These are phyloP conservation scores for Pyracantha coccinea DNA, from an alignment of 331 rosid genomes.

Conservation along the genomic window DNA sequence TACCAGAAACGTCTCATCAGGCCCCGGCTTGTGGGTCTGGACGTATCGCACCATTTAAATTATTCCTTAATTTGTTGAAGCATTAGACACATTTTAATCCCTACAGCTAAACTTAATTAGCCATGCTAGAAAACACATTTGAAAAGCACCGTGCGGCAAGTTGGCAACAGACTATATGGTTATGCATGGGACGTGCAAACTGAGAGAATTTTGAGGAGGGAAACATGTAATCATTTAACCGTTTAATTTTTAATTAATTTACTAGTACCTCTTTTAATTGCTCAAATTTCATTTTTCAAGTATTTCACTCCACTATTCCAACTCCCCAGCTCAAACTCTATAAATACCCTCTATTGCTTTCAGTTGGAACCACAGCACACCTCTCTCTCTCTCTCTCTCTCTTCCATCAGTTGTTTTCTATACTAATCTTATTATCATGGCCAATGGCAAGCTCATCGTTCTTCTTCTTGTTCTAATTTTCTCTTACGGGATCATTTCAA, in stretches of 20 bases:
- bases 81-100: not conserved
- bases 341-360: constrained; percentile 4
- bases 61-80: not conserved
- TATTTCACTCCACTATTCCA: not conserved
- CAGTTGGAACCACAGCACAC: constrained; percentile 7
- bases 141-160: too few species aligned
- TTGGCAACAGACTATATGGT: not conserved
- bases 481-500: constrained; percentile 11
- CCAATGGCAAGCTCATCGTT: constrained; percentile 20
- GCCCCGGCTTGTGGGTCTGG: constrained; percentile 21
- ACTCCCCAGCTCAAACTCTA: not conserved
- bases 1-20: constrained; percentile 45
- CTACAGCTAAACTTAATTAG: too few species aligned
- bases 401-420: not conserved
- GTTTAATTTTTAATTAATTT: constrained; percentile 15
- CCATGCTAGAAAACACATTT: too few species aligned
- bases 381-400: not conserved
- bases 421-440: constrained; percentile 18
- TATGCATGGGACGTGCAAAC: constrained; percentile 52
- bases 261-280: not conserved
- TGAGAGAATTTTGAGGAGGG: constrained; percentile 32
- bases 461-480: constrained; percentile 26
- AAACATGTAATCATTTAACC: constrained; percentile 25
- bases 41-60: constrained; percentile 20
- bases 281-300: not conserved